Evolutionary conservation across 1,284 basidiomycete genomes (phyloP).

Genomic region (Pseudomicrostroma phylloplanum): DNA sequence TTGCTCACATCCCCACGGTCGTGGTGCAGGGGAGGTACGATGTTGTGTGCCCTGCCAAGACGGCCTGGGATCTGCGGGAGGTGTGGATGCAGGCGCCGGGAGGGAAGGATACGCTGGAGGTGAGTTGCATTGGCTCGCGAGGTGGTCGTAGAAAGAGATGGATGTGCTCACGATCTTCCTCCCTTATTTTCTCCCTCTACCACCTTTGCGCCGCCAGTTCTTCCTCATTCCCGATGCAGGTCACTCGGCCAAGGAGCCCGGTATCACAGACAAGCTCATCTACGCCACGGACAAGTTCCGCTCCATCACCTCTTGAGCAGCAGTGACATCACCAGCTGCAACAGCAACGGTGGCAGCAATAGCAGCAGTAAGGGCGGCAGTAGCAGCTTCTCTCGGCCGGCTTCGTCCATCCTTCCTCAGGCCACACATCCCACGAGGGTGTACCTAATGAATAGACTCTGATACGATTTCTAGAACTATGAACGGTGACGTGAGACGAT

Average conservation of each 20-base stretch:
- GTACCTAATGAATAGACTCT: too few species aligned
- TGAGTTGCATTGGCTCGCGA: neutral
- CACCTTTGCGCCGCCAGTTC: constrained; percentile 13
- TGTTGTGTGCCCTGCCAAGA: constrained; percentile 55
- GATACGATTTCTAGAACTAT: too few species aligned
- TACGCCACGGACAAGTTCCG: constrained; percentile 56
- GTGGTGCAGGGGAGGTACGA: constrained; percentile 68
- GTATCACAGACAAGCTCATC: constrained; percentile 67
- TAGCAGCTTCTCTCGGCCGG: too few species aligned
- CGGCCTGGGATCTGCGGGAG: constrained; percentile 48
- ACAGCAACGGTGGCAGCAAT: too few species aligned
- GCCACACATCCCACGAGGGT: too few species aligned
- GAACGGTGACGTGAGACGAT: too few species aligned
- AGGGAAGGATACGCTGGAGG: neutral
- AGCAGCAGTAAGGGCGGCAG: too few species aligned
- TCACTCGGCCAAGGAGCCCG: constrained; percentile 74
- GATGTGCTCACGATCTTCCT: neutral
- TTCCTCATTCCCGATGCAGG: constrained; percentile 78
- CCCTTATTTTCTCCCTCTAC: constrained; percentile 4
- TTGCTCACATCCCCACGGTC: constrained; percentile 61
- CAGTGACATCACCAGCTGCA: too few species aligned
- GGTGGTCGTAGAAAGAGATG: neutral
- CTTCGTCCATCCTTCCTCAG: too few species aligned
- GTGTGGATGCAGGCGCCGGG: constrained; percentile 23
- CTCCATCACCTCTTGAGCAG: too few species aligned